Percentiles rank a stretch among this genome's conserved stretches.
phyloP scores from a whole-genome alignment of 139 green algal species.

The Chlorella sp. region DNA sequence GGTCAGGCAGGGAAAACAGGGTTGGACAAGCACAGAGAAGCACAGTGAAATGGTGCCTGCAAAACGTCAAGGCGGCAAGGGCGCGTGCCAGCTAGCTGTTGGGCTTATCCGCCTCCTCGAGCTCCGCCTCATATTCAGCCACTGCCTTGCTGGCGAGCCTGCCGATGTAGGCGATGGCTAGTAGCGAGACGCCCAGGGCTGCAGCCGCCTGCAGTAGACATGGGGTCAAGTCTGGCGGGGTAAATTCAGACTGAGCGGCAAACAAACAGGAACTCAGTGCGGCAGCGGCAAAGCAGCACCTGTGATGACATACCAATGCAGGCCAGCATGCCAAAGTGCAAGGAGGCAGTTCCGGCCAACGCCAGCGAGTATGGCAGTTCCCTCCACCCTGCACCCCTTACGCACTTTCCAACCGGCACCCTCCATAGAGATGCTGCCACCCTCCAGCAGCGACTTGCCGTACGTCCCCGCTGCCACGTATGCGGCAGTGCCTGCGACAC shows the following conservation, averaged over 20 bases:
- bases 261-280: too few species aligned
- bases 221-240: not conserved
- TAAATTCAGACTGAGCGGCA: too few species aligned
- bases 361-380: not conserved
- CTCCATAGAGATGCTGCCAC: not conserved
- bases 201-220: conserved; percentile 62
- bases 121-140: conserved; percentile 60
- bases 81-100: too few species aligned
- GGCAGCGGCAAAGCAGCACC: not conserved
- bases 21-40: too few species aligned
- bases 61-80: too few species aligned
- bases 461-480: conserved; percentile 80
- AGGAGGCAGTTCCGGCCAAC: too few species aligned
- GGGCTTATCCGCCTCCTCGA: not conserved
- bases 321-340: not conserved
- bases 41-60: too few species aligned
- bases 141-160: conserved; percentile 76
- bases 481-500: conserved; percentile 79
- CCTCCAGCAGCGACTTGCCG: conserved; percentile 36
- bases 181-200: conserved; percentile 61
- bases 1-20: too few species aligned
- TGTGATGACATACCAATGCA: not conserved
- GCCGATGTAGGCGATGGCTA: conserved; percentile 79
- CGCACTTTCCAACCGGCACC: too few species aligned
- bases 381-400: not conserved